Base-by-base conservation (phyloP, 2,329 filamentous ascomycete genomes). In the Periconia digitata region DNA sequence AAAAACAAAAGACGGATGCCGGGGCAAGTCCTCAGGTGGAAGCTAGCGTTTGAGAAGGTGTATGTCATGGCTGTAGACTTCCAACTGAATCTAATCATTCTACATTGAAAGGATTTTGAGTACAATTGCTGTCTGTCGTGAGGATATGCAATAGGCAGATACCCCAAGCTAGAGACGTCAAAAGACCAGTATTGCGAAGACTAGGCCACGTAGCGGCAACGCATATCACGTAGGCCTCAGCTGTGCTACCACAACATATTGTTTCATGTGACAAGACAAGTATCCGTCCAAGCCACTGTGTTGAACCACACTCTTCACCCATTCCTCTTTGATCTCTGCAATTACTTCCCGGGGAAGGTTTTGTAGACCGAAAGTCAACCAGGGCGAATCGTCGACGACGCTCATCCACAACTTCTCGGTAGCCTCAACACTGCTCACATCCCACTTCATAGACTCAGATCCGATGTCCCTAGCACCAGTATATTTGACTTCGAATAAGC, bases 1-100 rank as follows among this genome's bases (percentile, higher is more conserved):
- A 59, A 49, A 57, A 52, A 46, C 48, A 51, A 37, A 60, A 46
- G 37, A 38, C 39, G 16, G 46, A 43, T 38, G 27, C n/a, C n/a
- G n/a, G n/a, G n/a, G n/a, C n/a, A n/a, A n/a, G n/a, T n/a, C n/a
- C n/a, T n/a, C n/a, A n/a, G n/a, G n/a, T n/a, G n/a, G 35, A 37
- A 15, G 35, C 35, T 17, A 16, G 3, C 10, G 18, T 16, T 37
- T 17, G 15, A 37, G 18, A 37, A 16, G 12, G 3, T 16, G 8
- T 6, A 3, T 37, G 4, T 10, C 16, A 37, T 16, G 4, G 35
- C 15, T n/a, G 12, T 37, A 17, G 12, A 16, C 4, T 10, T 16
- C 10, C 16, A 16, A 13, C 16, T n/a, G n/a, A n/a, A n/a, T n/a
- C 5, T n/a, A n/a, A n/a, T n/a, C n/a, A n/a, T n/a, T n/a, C n/a